Evolutionary conservation across 768 basidiomycete species (phyloP).

Genomic region (Sarcodon aspratus): DNA sequence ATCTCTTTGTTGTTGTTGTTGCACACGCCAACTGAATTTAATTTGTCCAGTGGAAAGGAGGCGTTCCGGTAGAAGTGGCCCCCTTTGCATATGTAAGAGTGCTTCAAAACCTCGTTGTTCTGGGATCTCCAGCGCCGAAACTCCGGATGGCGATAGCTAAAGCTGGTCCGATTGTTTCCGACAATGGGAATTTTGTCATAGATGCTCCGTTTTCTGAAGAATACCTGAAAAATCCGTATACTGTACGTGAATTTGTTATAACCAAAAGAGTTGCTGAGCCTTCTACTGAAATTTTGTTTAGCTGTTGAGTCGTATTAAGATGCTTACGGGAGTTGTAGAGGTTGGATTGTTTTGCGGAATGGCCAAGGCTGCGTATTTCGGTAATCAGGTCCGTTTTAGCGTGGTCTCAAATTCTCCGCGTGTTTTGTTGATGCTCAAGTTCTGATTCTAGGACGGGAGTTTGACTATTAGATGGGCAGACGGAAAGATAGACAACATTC

Average conservation of each 20-base stretch:
- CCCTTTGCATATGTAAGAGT: constrained; percentile 94
- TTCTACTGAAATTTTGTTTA: constrained; percentile 16
- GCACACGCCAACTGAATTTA: background rate
- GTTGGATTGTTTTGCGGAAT: constrained; percentile 94
- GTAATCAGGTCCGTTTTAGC: constrained; percentile 50
- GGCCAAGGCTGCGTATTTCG: constrained; percentile 95
- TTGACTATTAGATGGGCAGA: constrained; percentile 51
- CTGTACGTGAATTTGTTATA: constrained; percentile 24
- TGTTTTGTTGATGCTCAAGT: constrained; percentile 1
- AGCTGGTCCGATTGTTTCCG: constrained; percentile 92
- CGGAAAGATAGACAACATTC: constrained; percentile 10
- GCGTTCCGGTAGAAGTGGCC: constrained; percentile 93
- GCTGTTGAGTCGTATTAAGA: constrained; percentile 76
- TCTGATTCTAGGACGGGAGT: constrained; percentile 44
- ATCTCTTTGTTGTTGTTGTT: too few relatives aligned
- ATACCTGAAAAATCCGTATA: constrained; percentile 53
- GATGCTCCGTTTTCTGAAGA: constrained; percentile 83
- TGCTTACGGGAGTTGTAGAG: constrained; percentile 97
- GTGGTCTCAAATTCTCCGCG: background rate
- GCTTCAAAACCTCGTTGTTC: constrained; percentile 51
- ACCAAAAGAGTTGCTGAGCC: background rate
- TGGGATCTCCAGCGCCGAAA: constrained; percentile 61
- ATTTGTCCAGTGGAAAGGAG: constrained; percentile 56
- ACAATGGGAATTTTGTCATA: constrained; percentile 97
- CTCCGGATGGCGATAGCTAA: constrained; percentile 90